Evolutionary conservation across 2,329 filamentous ascomycete species (phyloP), one percentile per base, ranked within the genome.

Genomic region (Huntiella moniliformis): DNA sequence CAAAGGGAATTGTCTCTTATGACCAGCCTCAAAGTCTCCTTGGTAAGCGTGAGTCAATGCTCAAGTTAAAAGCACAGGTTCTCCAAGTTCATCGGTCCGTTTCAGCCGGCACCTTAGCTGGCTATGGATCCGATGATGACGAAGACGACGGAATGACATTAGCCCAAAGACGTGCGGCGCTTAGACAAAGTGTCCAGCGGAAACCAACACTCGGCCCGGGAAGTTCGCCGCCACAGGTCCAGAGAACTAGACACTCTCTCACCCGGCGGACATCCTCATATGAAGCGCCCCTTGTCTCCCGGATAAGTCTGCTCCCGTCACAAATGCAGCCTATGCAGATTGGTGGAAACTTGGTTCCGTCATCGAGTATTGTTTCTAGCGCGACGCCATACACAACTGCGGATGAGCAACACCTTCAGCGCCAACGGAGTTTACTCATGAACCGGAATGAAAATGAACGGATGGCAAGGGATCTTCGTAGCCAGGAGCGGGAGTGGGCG

Each of bases 361-460:
- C 22, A 28, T 28, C 22, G 22, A 28, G 22, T 28, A 28, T 28
- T 6, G 5, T 28, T 28, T 7, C 22, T 28, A 28, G 5, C 22
- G 22, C 22, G 22, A 7, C 22, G 6, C 22, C 31, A 32, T 45
- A 46, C 31, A 55, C 58, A 10, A 61, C 63, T 36, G 65, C 64
- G 47, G 54, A 58, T 15, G 65, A 66, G 33, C 57, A 67, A 34
- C 61, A 64, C 52, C 60, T 66, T 28, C 67, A 76, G 47, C 61
- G 65, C 55, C 71, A 71, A 55, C 64, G 73, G 47, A 70, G 59
- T 52, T 59, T 65, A 36, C 62, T 83, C 56, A 64, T 81, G 56
- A 65, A 67, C 33, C 77, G 80, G 53, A 72, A 71, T 52, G 73
- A 77, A 52, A 73, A 74, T 28, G 74, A 75, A 55, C 69, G 74